Evolutionary conservation across 495 filamentous ascomycete species (phyloP).

Genomic region (Podospora appendiculata): DNA sequence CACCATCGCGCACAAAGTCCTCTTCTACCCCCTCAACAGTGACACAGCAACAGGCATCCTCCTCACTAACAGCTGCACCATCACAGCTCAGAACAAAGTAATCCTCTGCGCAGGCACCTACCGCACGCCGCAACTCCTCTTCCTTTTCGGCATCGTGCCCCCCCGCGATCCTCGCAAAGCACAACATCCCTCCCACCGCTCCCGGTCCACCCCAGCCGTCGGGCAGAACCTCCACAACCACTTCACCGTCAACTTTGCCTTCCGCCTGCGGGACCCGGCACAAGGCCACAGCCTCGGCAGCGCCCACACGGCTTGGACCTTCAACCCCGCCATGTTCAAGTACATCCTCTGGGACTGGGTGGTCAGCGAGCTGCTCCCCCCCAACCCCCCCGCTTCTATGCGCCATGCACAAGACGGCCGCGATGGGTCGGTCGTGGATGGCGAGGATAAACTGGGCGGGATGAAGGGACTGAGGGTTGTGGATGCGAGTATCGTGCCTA

Average conservation of each 20-base stretch:
- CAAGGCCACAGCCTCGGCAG: slow-evolving; percentile 3
- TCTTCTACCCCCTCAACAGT: slow-evolving; percentile 29
- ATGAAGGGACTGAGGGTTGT: too few species aligned
- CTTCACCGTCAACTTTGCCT: slow-evolving; percentile 23
- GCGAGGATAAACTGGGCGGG: too few species aligned
- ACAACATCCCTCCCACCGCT: slow-evolving; percentile 32
- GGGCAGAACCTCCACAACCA: slow-evolving; percentile 49
- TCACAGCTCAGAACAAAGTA: slow-evolving; percentile 34
- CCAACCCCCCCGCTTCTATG: too few species aligned
- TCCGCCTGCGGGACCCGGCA: slow-evolving; percentile 1
- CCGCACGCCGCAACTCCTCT: slow-evolving; percentile 44
- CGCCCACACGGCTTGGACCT: neutral
- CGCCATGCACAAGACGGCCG: too few species aligned
- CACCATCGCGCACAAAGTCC: slow-evolving; percentile 32
- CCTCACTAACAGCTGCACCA: neutral
- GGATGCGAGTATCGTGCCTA: too few species aligned
- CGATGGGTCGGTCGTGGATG: too few species aligned
- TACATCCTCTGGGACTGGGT: slow-evolving; percentile 1
- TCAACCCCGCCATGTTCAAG: slow-evolving; percentile 21
- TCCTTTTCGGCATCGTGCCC: slow-evolving; percentile 30
- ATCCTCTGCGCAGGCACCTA: slow-evolving; percentile 44
- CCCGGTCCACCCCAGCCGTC: slow-evolving; percentile 41
- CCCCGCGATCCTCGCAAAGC: slow-evolving; percentile 19
- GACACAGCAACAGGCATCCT: slow-evolving; percentile 18
- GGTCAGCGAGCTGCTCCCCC: neutral